Conservation (phyloP, 164 flowering plant species). For the Warburgia ugandensis region DNA sequence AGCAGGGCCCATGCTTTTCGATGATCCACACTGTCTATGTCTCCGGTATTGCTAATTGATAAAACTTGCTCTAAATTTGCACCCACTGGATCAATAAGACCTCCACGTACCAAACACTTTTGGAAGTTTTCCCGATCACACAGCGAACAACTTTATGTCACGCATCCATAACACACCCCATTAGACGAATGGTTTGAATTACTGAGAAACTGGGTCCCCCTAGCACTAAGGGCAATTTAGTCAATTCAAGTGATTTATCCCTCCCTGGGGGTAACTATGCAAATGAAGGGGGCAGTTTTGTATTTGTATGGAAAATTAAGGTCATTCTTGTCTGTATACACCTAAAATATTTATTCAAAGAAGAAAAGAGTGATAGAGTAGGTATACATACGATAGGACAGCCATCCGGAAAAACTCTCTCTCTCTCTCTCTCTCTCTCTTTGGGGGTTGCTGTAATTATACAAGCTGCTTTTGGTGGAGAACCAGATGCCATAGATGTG, state of each 20-base stretch:
- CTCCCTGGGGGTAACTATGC: no score
- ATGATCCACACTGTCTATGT: no score
- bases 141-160: no score
- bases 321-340: neutral
- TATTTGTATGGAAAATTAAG: neutral
- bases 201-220: neutral
- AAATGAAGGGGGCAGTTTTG: neutral
- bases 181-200: neutral
- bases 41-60: no score
- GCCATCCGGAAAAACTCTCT: constrained; percentile 5
- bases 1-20: no score
- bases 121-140: no score
- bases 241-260: no score
- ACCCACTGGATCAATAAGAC: no score
- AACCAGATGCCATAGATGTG: constrained; percentile 66
- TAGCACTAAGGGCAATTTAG: no score
- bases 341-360: neutral
- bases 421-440: neutral
- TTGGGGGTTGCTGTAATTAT: constrained; percentile 4
- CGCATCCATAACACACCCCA: neutral
- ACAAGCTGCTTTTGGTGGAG: constrained; percentile 39
- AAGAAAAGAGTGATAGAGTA: constrained; percentile 7
- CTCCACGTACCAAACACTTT: no score
- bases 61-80: no score
- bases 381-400: constrained; percentile 6